A percentile compares a stretch with the other conserved stretches of the same genome.
Evolutionary conservation across 2,329 filamentous ascomycete species (phyloP).

Genomic region (Sporothrix mexicana): DNA sequence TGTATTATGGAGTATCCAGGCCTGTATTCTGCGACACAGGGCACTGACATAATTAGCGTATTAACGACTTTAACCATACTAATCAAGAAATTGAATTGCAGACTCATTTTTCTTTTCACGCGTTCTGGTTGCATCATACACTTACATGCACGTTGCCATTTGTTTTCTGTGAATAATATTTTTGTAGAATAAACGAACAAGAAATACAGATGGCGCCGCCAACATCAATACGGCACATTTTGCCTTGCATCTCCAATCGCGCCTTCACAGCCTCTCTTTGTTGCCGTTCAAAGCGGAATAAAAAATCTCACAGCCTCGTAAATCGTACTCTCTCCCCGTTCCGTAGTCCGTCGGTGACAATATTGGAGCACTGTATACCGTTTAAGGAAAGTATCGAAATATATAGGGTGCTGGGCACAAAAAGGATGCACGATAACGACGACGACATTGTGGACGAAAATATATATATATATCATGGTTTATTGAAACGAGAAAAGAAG

Average conservation of each 20-base stretch:
- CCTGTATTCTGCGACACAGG: not conserved
- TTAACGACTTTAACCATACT: not conserved
- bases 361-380: too few species aligned
- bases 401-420: not conserved
- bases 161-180: not conserved
- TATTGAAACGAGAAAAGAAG: too few species aligned
- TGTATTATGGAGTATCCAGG: not conserved
- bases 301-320: not conserved
- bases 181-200: not conserved
- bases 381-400: not conserved
- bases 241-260: not conserved
- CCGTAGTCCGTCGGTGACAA: slow-evolving; percentile 9
- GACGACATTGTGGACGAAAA: not conserved
- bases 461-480: not conserved
- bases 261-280: not conserved
- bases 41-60: not conserved
- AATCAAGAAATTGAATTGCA: not conserved
- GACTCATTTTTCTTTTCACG: not conserved
- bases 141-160: too few species aligned
- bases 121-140: not conserved
- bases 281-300: not conserved
- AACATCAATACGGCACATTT: too few species aligned
- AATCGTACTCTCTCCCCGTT: not conserved
- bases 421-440: not conserved
- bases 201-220: not conserved